Evolutionary conservation across 257 asterid species (phyloP), one percentile per base, ranked within the genome.

Genomic region (Lithospermum erythrorhizon): DNA sequence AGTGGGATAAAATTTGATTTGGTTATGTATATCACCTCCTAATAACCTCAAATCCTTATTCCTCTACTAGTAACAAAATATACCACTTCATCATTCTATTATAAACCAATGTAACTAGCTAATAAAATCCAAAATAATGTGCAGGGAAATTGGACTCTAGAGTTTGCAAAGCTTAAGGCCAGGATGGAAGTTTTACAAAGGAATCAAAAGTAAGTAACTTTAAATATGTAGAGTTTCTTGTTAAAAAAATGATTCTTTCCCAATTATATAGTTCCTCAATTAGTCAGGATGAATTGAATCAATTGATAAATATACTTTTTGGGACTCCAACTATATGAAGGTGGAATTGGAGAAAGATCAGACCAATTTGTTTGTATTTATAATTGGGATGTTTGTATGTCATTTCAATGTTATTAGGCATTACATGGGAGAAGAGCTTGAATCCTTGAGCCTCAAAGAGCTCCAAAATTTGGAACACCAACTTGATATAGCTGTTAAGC

Each of bases 131-230:
- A 30, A 30, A 30, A 30, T 30, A 30, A 30, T 30, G 59, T 57
- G 64, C 79, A 87, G 95, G 95, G 66, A 72, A 83, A 78, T 74
- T 87, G 94, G 95, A 77, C 66, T 67, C 68, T 87, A 53, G 94
- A 83, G 74, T 82, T 80, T 83, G 94, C 96, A 53, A 90, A 85
- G 70, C 91, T 87, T 22, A 87, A 90, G 81, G 89, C 91, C 2
- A 83, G 95, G 63, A 66, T 87, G 76, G 96, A 90, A 71, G 79
- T 83, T 70, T 64, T 90, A 70, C 85, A 85, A 61, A 83, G 66
- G 69, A 90, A 85, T 63, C 90, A 85, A 67, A 90, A 75, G 96
- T 83, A 90, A 75, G 95, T 83, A 54, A 5, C 17, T 55, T 41
- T 9, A 4, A 6, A 4, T 22, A 6, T 55, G 4, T 22, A 5